A percentile compares a stretch with the other conserved stretches of the same genome.
phyloP scores from a whole-genome alignment of 2,329 filamentous ascomycete species.

The Penicillium corylophilum region DNA sequence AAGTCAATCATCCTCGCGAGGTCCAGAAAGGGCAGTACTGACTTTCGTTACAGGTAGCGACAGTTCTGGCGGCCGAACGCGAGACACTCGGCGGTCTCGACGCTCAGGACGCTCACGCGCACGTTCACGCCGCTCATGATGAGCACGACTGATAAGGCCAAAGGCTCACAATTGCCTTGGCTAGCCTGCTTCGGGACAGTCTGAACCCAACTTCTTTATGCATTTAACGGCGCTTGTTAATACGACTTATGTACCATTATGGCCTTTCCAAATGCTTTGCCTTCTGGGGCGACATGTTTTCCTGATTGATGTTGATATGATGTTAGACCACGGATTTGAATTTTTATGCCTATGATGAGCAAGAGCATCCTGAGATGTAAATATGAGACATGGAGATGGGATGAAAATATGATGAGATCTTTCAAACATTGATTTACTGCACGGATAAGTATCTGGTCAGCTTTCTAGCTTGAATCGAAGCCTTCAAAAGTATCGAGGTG shows the following conservation, averaged over 20 bases:
- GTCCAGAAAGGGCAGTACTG: background rate
- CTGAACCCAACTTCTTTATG: slow-evolving; percentile 7
- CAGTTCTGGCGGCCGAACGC: slow-evolving; percentile 44
- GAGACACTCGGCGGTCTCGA: slow-evolving; percentile 31
- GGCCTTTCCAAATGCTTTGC: slow-evolving; percentile 10
- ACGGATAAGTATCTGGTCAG: background rate
- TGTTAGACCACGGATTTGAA: slow-evolving; percentile 1
- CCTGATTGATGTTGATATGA: slow-evolving; percentile 14
- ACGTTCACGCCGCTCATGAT: slow-evolving; percentile 29
- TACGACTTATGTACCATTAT: slow-evolving; percentile 25
- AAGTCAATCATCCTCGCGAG: slow-evolving; percentile 18
- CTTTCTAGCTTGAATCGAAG: background rate
- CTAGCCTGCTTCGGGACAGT: background rate
- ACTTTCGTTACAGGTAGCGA: slow-evolving; percentile 38
- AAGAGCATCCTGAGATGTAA: slow-evolving; percentile 19
- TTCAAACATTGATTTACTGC: background rate
- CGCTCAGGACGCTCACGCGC: slow-evolving; percentile 20
- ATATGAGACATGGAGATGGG: slow-evolving; percentile 19
- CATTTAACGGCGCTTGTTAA: slow-evolving; percentile 21
- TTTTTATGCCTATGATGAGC: background rate
- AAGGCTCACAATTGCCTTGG: background rate
- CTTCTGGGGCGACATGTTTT: slow-evolving; percentile 13
- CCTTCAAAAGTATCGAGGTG: background rate
- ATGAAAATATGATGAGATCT: slow-evolving; percentile 8
- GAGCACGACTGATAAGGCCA: background rate